Evolutionary conservation across 2,329 filamentous ascomycete genomes (phyloP), one percentile per base, ranked within the genome.

Genomic region (Penicillium sp.): DNA sequence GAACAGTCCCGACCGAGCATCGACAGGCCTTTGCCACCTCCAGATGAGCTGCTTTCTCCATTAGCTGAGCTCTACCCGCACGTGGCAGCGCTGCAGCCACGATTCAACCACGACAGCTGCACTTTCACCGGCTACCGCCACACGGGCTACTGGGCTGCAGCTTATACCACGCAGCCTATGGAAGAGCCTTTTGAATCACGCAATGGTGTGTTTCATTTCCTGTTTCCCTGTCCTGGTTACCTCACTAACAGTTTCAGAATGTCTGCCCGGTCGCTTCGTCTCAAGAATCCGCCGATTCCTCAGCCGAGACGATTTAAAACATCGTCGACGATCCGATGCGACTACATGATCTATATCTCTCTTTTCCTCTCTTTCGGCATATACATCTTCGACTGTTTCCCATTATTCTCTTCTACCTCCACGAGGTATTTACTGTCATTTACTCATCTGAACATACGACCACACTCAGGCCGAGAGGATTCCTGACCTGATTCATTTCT

Each of bases 41-140:
- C 60, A 34, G 60, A 62, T 41, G 60, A 64, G 40, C 52, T 64
- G 20, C 62, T 64, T 50, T 61, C 58, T 41, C 64, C 64, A 28
- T 55, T 69, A 18, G 60, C 59, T 28, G 44, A 53, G 23, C 63
- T 69, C 41, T 69, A 69, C 41, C 67, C 67, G 22, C 67, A 69
- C 47, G 67, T 69, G 26, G 56, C 62, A 11, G 65, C 65, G 31
- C 57, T 68, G 27, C 65, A 68, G 52, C 60, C 62, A 27, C 61
- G 61, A 54, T 60, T 60, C 53, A 55, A 66, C 32, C 56, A 61
- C 14, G 56, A 50, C 38, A 54, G 49, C 49, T 61, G 59, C 44
- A 58, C 59, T 42, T 65, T 61, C 43, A 55, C 59, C 26, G 61
- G 64, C 26, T 62, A 66, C 47, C 52, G 55, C 22, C 53, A 65